Percentiles rank a stretch among this genome's conserved stretches.
Evolutionary conservation across 2,329 filamentous ascomycete species (phyloP).

Genomic region (Orbilia quercus): DNA sequence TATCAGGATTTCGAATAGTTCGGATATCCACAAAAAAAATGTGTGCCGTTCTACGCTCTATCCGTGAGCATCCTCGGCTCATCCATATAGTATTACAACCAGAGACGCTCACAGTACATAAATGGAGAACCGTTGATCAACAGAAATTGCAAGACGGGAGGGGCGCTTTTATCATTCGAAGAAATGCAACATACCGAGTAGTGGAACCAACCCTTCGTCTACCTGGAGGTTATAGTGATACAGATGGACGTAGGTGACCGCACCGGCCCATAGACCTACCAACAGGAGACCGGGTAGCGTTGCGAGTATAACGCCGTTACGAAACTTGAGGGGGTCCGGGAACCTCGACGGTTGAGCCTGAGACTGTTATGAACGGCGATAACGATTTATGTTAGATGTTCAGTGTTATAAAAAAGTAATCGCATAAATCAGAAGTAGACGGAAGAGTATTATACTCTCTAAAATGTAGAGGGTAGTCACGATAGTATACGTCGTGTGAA

Average conservation of each 20-base stretch:
- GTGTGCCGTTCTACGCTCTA: too few relatives aligned
- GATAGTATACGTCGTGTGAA: constrained; percentile 29
- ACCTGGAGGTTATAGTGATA: constrained; percentile 50
- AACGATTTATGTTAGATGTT: neutral
- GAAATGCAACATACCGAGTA: constrained; percentile 33
- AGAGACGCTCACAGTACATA: neutral
- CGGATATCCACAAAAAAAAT: neutral
- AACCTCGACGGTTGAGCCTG: constrained; percentile 26
- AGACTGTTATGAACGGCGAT: constrained; percentile 5
- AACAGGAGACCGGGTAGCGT: constrained; percentile 45
- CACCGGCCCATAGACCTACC: constrained; percentile 44
- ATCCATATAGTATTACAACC: neutral
- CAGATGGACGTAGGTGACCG: constrained; percentile 48
- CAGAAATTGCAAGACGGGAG: neutral
- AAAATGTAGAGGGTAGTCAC: constrained; percentile 3
- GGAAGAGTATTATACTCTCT: neutral
- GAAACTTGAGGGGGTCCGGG: constrained; percentile 43
- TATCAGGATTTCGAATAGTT: too few relatives aligned
- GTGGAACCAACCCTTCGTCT: constrained; percentile 46
- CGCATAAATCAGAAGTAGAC: neutral
- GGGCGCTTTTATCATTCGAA: neutral
- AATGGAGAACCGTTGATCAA: too few relatives aligned
- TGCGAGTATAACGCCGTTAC: constrained; percentile 46
- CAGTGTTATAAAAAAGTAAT: neutral
- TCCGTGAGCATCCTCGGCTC: neutral